Percentiles rank a stretch among this genome's conserved stretches.
Evolutionary conservation across 306 rosid species (phyloP).

Genomic region (Quercus engelmannii): DNA sequence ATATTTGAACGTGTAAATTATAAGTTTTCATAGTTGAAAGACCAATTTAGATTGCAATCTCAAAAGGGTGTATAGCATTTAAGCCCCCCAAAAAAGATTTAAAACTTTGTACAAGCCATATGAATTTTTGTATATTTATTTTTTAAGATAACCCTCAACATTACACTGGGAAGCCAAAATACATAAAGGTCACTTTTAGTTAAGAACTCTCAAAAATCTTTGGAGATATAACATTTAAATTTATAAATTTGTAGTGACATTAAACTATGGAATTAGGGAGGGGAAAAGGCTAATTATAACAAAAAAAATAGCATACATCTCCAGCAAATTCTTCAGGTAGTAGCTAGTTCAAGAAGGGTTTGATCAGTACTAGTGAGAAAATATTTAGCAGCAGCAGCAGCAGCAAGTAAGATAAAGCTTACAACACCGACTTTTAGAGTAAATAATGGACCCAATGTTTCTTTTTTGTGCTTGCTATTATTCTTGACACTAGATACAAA

Average conservation of each 20-base stretch:
- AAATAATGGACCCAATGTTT: slow-evolving; percentile 8
- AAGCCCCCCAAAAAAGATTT: no score
- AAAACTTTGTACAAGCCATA: no score
- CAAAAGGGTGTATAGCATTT: no score
- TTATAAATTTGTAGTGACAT: background rate
- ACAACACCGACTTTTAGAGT: slow-evolving; percentile 33
- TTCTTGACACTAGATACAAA: slow-evolving; percentile 22
- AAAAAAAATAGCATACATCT: background rate
- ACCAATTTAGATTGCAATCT: no score
- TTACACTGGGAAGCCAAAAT: no score
- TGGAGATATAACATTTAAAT: no score
- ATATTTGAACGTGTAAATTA: no score
- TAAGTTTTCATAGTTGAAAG: no score
- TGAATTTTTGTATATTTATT: no score
- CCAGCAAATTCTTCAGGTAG: slow-evolving; percentile 23
- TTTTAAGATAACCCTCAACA: no score
- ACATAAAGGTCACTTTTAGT: no score
- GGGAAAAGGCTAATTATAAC: background rate
- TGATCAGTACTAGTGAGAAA: slow-evolving; percentile 21
- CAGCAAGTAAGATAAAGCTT: slow-evolving; percentile 33
- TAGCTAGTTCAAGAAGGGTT: slow-evolving; percentile 24
- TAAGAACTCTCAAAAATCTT: no score
- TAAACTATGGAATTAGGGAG: background rate
- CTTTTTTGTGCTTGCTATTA: background rate
- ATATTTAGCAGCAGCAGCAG: slow-evolving; percentile 42